phyloP scores from a whole-genome alignment of 371 early-diverging fungal genomes.

The Mortierella polycephala region DNA sequence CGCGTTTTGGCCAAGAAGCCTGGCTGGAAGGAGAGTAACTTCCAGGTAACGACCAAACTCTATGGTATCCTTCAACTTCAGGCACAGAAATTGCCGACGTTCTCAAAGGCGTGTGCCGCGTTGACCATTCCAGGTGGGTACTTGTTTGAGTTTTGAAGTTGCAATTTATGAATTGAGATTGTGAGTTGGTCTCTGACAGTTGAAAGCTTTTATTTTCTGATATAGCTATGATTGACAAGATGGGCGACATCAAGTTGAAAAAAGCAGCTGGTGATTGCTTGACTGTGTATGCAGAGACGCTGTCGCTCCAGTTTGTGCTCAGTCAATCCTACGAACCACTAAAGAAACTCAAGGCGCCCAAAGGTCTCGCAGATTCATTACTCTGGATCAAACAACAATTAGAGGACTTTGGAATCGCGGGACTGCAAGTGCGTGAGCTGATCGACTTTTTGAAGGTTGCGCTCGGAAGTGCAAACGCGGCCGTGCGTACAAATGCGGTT shows the following conservation, averaged over 20 bases:
- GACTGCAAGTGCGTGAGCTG: slow-evolving; percentile 80
- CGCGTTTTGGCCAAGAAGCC: slow-evolving; percentile 84
- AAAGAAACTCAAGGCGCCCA: slow-evolving; percentile 88
- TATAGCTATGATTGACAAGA: slow-evolving; percentile 83
- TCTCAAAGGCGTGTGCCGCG: slow-evolving; percentile 80
- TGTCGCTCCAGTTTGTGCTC: slow-evolving; percentile 83
- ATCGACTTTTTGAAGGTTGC: slow-evolving; percentile 85
- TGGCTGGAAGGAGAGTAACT: slow-evolving; percentile 96
- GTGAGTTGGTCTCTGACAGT: background rate
- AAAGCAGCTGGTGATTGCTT: slow-evolving; percentile 84
- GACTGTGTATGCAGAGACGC: slow-evolving; percentile 76
- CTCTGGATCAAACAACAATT: slow-evolving; percentile 84
- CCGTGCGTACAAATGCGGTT: slow-evolving; percentile 84
- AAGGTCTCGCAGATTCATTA: slow-evolving; percentile 86
- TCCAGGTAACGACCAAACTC: slow-evolving; percentile 75
- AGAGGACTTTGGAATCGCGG: slow-evolving; percentile 88
- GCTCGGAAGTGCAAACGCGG: slow-evolving; percentile 84
- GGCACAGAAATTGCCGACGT: slow-evolving; percentile 68
- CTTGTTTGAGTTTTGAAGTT: background rate
- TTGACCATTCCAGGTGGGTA: slow-evolving; percentile 71
- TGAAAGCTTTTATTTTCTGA: background rate
- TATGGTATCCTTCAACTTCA: slow-evolving; percentile 75
- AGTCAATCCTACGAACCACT: slow-evolving; percentile 81
- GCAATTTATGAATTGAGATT: slow-evolving; percentile 7
- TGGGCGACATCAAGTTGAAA: slow-evolving; percentile 94